Evolutionary conservation across 2,329 filamentous ascomycete genomes (phyloP), one percentile per base, ranked within the genome.

Genomic region (Furcasterigmium sp.): DNA sequence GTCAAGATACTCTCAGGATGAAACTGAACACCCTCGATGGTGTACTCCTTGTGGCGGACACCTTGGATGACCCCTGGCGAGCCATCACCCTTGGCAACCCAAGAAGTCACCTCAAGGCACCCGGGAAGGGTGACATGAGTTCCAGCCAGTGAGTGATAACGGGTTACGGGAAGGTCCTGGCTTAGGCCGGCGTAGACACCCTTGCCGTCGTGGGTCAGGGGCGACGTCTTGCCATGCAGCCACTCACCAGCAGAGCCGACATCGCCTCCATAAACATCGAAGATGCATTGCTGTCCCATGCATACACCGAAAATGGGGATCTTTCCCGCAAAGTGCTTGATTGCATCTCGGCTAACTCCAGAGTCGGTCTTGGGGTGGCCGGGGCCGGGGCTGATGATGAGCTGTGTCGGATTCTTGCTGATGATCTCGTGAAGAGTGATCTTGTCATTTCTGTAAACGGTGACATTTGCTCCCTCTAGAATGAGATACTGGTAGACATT

Each of bases 251-350:
- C 95, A 46, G 89, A 91, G 60, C 84, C 85, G 39, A 98, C 93
- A 40, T 86, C 82, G 47, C 93, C 93, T 38, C 93, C 93, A 58
- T 94, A 97, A 25, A 89, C 84, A 43, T 93, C 87, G 60, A 94
- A 91, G 52, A 98, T 97, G 66, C 93, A 98, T 73, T 98, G 93
- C 82, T 96, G 85, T 54, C 93, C 93, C 91, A 98, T 97, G 61
- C 93, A 98, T 23, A 98, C 93, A n/a, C 93, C 93, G 41, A 98
- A 80, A 13, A 98, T 82, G 10, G 93, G 93, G 39, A 98, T 87
- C 68, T 95, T 97, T 53, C 93, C 93, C 23, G 85, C 82, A 64
- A 97, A 98, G 63, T 96, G 76, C 55, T 82, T 76, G 58, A 98
- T 95, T 34, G 89, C 91, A 65, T 88, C 88, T 60, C 89, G 89